Evolutionary conservation across 768 basidiomycete species (phyloP).

Genomic region (Lactarius akahatsu): DNA sequence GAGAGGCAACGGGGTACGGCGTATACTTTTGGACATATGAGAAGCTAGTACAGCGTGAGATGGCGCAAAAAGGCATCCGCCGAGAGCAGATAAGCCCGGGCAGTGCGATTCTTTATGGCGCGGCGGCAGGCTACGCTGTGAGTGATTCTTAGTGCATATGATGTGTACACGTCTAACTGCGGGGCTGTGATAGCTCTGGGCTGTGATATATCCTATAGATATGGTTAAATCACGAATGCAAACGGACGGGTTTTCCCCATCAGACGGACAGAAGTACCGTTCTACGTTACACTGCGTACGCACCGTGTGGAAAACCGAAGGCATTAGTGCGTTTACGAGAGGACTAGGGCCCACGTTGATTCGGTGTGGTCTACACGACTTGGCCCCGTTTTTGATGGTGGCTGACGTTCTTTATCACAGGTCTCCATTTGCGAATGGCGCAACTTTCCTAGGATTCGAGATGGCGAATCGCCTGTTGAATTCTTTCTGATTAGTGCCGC

Average conservation of each 20-base stretch:
- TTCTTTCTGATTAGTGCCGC: conserved; percentile 24
- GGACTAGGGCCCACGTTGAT: conserved; percentile 93
- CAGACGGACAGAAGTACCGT: conserved; percentile 78
- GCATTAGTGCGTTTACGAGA: conserved; percentile 81
- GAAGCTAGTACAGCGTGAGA: conserved; percentile 84
- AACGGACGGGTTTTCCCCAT: conserved; percentile 80
- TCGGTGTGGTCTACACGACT: conserved; percentile 51
- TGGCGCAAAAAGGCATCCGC: conserved; percentile 65
- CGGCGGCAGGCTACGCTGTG: conserved; percentile 88
- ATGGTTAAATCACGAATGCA: conserved; percentile 97
- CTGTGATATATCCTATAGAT: conserved; percentile 93
- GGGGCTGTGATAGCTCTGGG: conserved; percentile 62
- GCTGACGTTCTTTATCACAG: conserved; percentile 40
- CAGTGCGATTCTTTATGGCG: conserved; percentile 84
- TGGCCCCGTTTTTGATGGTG: conserved; percentile 16
- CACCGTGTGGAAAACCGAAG: conserved; percentile 81
- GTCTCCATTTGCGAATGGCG: conserved; percentile 95
- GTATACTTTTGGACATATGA: conserved; percentile 93
- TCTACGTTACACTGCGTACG: conserved; percentile 81
- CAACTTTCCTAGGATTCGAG: conserved; percentile 96
- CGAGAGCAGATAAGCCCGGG: conserved; percentile 76
- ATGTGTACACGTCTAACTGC: conserved; percentile 23
- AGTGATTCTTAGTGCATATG: conserved; percentile 21
- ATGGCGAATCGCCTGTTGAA: conserved; percentile 76
- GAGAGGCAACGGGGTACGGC: conserved; percentile 81